Conservation (phyloP, 2,329 filamentous ascomycete species). For the Diplodia corticola region DNA sequence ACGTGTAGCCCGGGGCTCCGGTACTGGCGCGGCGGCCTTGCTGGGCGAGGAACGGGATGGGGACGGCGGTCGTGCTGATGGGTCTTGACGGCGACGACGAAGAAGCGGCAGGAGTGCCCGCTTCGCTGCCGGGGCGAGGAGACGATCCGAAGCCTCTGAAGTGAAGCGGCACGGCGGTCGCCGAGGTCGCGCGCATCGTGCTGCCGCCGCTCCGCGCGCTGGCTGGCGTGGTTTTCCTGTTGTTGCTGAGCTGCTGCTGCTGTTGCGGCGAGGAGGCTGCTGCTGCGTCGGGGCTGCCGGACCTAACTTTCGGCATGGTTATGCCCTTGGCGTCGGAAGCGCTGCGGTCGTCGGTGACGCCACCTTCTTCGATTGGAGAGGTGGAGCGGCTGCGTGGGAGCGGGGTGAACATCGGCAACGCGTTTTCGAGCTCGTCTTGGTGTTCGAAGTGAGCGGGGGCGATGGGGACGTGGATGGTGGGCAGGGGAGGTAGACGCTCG, state of each 20-base stretch:
- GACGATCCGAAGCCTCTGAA: background rate
- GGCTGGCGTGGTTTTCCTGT: background rate
- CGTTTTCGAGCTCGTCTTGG: conserved; percentile 8
- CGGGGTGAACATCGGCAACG: conserved; percentile 12
- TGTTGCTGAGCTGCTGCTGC: background rate
- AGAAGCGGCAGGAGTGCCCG: background rate
- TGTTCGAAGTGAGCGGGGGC: conserved; percentile 11
- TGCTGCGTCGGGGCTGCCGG: background rate
- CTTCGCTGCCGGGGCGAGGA: background rate
- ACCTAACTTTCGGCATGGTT: background rate
- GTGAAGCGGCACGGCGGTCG: conserved; percentile 11
- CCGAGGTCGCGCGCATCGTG: conserved; percentile 1
- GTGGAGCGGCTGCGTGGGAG: conserved; percentile 21
- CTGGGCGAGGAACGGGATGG: conserved; percentile 7
- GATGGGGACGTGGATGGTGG: conserved; percentile 34
- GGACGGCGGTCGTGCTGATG: background rate
- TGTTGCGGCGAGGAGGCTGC: background rate
- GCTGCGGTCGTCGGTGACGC: background rate
- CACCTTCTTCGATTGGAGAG: conserved; percentile 41
- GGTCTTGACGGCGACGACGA: background rate
- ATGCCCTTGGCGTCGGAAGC: background rate
- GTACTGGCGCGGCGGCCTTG: background rate
- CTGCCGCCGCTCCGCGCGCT: background rate
- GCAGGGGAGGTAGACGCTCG: conserved; percentile 42
- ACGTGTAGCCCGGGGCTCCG: conserved; percentile 42